Conservation (phyloP, 257 asterid genomes). For the Solanum bulbocastanum region DNA sequence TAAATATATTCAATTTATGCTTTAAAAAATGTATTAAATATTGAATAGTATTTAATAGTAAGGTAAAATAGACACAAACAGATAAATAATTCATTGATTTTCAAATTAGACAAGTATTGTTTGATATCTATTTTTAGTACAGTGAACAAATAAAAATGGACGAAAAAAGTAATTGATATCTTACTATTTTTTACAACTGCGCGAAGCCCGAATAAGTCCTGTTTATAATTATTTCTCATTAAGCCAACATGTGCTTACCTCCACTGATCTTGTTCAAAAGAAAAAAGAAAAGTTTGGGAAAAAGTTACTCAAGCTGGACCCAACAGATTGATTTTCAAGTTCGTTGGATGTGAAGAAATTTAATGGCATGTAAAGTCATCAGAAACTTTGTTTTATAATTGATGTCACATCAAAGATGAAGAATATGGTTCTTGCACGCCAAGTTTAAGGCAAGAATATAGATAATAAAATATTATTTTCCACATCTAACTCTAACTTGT, state of each 20-base stretch:
- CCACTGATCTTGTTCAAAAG: background rate
- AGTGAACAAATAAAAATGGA: too few relatives aligned
- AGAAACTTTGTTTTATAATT: background rate
- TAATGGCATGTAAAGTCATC: background rate
- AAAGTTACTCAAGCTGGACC: background rate
- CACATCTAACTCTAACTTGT: background rate
- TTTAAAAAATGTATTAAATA: too few relatives aligned
- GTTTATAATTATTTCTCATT: background rate
- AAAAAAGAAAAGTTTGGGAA: background rate
- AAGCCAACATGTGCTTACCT: background rate
- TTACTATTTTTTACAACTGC: too few relatives aligned
- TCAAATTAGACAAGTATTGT: too few relatives aligned
- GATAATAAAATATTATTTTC: background rate
- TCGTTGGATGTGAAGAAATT: background rate
- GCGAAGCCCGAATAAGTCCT: too few relatives aligned
- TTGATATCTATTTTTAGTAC: too few relatives aligned
- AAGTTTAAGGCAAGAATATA: background rate
- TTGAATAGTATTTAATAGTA: too few relatives aligned
- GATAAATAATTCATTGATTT: too few relatives aligned
- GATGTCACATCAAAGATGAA: background rate
- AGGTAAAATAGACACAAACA: too few relatives aligned
- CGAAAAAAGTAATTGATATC: too few relatives aligned
- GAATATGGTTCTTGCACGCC: background rate
- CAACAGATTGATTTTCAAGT: background rate
- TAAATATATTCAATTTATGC: too few relatives aligned